phyloP scores from a whole-genome alignment of 495 filamentous ascomycete species.

The Hyphodiscus hymeniophilus region DNA sequence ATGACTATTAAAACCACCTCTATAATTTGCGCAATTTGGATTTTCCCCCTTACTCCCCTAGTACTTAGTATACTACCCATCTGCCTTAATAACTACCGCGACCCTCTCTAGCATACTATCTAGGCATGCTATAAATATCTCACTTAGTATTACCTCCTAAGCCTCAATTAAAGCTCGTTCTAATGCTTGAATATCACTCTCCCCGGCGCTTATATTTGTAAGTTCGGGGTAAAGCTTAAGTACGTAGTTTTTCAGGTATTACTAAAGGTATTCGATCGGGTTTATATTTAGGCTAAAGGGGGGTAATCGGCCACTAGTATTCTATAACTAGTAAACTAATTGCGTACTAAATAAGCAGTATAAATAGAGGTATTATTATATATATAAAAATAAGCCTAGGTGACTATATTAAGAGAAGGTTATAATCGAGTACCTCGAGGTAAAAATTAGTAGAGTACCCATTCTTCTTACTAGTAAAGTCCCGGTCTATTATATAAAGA shows the following conservation, averaged over 20 bases:
- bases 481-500: constrained; percentile 12
- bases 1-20: neutral
- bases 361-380: constrained; percentile 13
- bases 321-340: constrained; percentile 12
- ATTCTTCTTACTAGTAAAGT: constrained; percentile 18
- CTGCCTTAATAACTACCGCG: constrained; percentile 7
- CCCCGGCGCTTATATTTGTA: constrained; percentile 3
- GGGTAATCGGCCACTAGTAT: constrained; percentile 16
- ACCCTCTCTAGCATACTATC: constrained; percentile 13
- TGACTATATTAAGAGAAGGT: neutral
- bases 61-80: constrained; percentile 21
- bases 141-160: constrained; percentile 9
- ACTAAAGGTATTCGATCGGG: constrained; percentile 19
- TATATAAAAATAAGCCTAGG: constrained; percentile 10
- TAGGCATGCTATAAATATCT: constrained; percentile 13
- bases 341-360: neutral
- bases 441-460: constrained; percentile 8
- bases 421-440: constrained; percentile 9
- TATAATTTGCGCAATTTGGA: neutral
- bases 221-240: constrained; percentile 16
- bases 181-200: constrained; percentile 12
- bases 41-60: constrained; percentile 2
- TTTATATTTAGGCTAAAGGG: constrained; percentile 20
- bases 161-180: constrained; percentile 10
- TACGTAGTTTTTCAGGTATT: constrained; percentile 13